Conservation (phyloP, 768 basidiomycete genomes). For the Podaxis rugospora region DNA sequence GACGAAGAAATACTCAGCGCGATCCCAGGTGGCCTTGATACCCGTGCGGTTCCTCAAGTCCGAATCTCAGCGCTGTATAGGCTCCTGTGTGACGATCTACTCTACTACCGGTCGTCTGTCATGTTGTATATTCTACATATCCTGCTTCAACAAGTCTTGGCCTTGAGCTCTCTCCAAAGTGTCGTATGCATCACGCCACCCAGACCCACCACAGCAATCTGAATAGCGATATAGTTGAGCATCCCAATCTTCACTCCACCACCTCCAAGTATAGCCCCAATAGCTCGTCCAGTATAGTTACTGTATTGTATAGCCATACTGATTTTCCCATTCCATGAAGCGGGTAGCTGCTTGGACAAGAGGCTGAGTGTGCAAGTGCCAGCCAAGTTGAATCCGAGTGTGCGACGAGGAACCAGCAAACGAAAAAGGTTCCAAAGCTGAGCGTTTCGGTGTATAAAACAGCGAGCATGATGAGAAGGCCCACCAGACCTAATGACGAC, state of each 20-base stretch:
- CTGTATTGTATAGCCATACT: slow-evolving; percentile 64
- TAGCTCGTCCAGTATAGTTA: slow-evolving; percentile 61
- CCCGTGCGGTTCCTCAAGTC: too few relatives aligned
- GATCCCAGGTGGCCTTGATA: too few relatives aligned
- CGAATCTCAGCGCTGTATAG: too few relatives aligned
- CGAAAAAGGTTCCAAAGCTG: slow-evolving; percentile 42
- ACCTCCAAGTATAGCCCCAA: slow-evolving; percentile 67
- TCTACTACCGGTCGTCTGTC: too few relatives aligned
- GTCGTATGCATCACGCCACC: slow-evolving; percentile 49
- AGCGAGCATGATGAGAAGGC: slow-evolving; percentile 46
- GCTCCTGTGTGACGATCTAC: too few relatives aligned
- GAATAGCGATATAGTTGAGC: slow-evolving; percentile 52
- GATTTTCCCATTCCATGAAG: slow-evolving; percentile 53
- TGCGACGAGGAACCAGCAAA: slow-evolving; percentile 57
- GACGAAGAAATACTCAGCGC: too few relatives aligned
- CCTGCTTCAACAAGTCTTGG: slow-evolving; percentile 48
- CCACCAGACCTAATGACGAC: slow-evolving; percentile 42
- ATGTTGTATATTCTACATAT: not conserved
- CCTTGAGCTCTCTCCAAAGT: slow-evolving; percentile 61
- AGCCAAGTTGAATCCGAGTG: slow-evolving; percentile 68
- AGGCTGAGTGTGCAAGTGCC: slow-evolving; percentile 65
- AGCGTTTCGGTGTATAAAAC: slow-evolving; percentile 37
- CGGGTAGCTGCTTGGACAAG: slow-evolving; percentile 65
- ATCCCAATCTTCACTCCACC: slow-evolving; percentile 58
- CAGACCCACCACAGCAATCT: slow-evolving; percentile 56